Conservation (phyloP, 352 stramenopile genomes). For the Pythium sp. region DNA sequence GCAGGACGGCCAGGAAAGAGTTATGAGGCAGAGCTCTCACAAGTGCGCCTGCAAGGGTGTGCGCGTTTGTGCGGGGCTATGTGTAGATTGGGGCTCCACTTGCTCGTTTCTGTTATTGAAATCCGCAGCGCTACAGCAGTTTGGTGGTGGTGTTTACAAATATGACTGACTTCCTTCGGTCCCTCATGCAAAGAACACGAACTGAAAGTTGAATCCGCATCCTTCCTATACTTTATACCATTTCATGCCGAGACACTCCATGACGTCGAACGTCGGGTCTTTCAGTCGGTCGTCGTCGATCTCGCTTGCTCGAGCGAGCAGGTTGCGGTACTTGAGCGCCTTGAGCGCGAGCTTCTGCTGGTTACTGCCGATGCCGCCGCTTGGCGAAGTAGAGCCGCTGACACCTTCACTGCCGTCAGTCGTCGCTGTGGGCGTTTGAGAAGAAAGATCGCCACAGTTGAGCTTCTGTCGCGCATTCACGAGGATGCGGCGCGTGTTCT, state of each 20-base stretch:
- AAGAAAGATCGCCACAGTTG: no score
- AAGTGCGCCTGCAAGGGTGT: not conserved
- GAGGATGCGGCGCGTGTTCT: conserved; percentile 33
- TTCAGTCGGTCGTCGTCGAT: conserved; percentile 27
- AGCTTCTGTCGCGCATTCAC: conserved; percentile 13
- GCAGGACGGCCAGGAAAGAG: not conserved
- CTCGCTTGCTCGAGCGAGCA: conserved; percentile 22
- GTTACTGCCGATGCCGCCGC: conserved; percentile 6
- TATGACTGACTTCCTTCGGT: not conserved
- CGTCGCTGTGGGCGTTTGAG: not conserved
- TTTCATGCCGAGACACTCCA: conserved; percentile 25
- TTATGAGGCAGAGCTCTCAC: not conserved
- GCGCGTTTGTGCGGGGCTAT: not conserved
- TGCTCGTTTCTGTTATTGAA: not conserved
- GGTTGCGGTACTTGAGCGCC: conserved; percentile 33
- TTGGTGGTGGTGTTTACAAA: not conserved
- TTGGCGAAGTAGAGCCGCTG: not conserved
- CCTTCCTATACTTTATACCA: conserved; percentile 24
- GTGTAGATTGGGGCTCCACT: not conserved
- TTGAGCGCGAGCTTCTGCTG: conserved; percentile 33
- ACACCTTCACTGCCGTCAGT: not conserved
- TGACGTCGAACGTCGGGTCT: conserved; percentile 36
- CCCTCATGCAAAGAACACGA: not conserved
- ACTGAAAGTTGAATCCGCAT: not conserved
- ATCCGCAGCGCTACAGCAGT: not conserved